Evolutionary conservation across 1,284 basidiomycete species (phyloP), one percentile per base, ranked within the genome.

Genomic region (Microbotryum lychnidis-dioicae): DNA sequence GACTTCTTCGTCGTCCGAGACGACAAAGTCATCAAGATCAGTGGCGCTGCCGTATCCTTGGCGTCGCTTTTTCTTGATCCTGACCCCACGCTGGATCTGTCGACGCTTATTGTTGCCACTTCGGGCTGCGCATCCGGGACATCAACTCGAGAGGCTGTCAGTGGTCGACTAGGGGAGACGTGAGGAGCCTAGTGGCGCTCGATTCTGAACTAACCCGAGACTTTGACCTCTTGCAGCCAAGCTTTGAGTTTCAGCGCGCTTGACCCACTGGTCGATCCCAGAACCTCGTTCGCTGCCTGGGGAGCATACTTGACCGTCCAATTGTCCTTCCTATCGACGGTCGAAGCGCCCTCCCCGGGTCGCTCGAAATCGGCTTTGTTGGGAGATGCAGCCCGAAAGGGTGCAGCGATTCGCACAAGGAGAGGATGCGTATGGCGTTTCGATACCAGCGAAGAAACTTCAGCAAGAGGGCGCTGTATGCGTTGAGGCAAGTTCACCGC

Each of bases 291-390:
- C 1, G 90, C 87, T 44, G 78, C 75, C 56, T 79, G 80, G 9
- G 92, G 92, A 27, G 83, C 82, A 80, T 87, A 94, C 65, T 82
- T 85, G 55, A 88, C 84, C 42, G 80, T 78, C 90, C 91, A 94
- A 1, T 61, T 8, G 29, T 56, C 44, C 18, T 33, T 50, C 50
- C 44, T 29, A 20, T 10, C 50, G 47, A 23, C 54, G 33, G 27
- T 8, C 6, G 16, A 14, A 46, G 5, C n/a, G 49, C 18, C 21
- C 12, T 55, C 50, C 23, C 44, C 33, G 10, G 52, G 48, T 10
- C 56, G 25, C 6, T 25, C 12, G 9, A 63, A 54, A 9, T 54
- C 4, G 3, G 54, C 18, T 7, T 21, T 33, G 42, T 14, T 16
- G 2, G 58, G 16, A 21, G 44, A 20, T 2, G 47, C 9, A 3